Conservation (phyloP, 768 basidiomycete species). For the Macrolepiota fuliginosa region DNA sequence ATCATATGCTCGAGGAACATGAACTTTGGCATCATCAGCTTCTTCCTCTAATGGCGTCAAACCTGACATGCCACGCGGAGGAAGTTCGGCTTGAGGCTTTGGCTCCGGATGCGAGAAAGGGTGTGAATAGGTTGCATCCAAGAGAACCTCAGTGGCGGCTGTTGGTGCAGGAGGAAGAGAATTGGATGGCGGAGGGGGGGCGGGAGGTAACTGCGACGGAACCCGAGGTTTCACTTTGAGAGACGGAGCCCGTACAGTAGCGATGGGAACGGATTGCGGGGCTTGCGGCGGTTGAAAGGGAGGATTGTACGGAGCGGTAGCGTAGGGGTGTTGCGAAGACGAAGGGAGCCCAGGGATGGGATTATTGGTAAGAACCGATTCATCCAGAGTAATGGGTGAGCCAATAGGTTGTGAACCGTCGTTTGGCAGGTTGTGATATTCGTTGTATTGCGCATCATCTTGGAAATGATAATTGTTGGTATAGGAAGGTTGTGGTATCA, state of each 20-base stretch:
- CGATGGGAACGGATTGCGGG: slow-evolving; percentile 20
- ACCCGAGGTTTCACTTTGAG: slow-evolving; percentile 46
- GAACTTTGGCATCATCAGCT: slow-evolving; percentile 28
- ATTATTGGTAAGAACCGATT: slow-evolving; percentile 28
- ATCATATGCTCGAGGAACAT: slow-evolving; percentile 17
- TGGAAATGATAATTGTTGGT: slow-evolving; percentile 32
- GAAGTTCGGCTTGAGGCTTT: slow-evolving; percentile 11
- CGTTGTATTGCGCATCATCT: slow-evolving; percentile 30
- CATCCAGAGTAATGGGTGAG: slow-evolving; percentile 41
- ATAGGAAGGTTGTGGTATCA: slow-evolving; percentile 32
- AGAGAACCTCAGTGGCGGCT: slow-evolving; percentile 24
- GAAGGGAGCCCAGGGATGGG: slow-evolving; percentile 29
- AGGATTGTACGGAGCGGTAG: slow-evolving; percentile 42
- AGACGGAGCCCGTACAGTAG: slow-evolving; percentile 31
- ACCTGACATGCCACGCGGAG: slow-evolving; percentile 11
- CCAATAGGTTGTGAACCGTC: slow-evolving; percentile 29
- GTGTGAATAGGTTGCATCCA: slow-evolving; percentile 23
- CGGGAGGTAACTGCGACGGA: slow-evolving; percentile 56
- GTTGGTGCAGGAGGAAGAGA: slow-evolving; percentile 59
- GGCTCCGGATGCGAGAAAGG: slow-evolving; percentile 31
- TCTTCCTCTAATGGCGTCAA: slow-evolving; percentile 63
- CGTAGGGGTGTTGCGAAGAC: slow-evolving; percentile 51
- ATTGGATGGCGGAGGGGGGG: slow-evolving; percentile 60
- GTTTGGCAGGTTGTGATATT: slow-evolving; percentile 24
- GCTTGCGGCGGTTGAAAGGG: slow-evolving; percentile 20